A percentile compares a stretch with the other conserved stretches of the same genome.
Evolutionary conservation across 1,139 yeast genomes (phyloP).

Genomic region (Yarrowia galli): DNA sequence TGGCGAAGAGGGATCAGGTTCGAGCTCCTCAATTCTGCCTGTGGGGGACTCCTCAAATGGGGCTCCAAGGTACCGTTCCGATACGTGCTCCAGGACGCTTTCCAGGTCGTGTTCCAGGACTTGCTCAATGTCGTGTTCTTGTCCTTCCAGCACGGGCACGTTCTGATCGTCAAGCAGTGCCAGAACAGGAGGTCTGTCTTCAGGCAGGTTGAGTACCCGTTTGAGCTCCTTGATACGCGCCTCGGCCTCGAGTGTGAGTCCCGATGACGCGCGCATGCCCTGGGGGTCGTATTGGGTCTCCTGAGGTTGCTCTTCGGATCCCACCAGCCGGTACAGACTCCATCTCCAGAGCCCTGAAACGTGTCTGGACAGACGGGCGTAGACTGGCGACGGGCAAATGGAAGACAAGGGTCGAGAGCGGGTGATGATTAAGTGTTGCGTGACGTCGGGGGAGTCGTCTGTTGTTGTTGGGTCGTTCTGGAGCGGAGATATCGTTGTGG

Average conservation of each 20-base stretch:
- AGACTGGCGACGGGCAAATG: slow-evolving; percentile 16
- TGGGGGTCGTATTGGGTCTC: not conserved
- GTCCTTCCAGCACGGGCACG: too few species aligned
- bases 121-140: not conserved
- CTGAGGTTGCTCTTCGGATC: not conserved
- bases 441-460: not conserved
- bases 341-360: slow-evolving; percentile 13
- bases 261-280: not conserved
- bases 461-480: not conserved
- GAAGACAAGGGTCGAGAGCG: slow-evolving; percentile 20
- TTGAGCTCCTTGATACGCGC: slow-evolving; percentile 4
- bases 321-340: slow-evolving; percentile 5
- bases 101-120: not conserved
- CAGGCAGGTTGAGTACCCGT: slow-evolving; percentile 2
- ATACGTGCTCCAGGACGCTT: not conserved
- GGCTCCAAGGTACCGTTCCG: not conserved
- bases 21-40: not conserved
- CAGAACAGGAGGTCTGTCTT: slow-evolving; percentile 8
- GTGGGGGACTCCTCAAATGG: not conserved
- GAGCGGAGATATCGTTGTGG: not conserved
- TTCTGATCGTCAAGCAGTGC: not conserved
- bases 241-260: slow-evolving; percentile 18
- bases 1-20: too few species aligned
- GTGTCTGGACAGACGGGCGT: slow-evolving; percentile 17
- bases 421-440: slow-evolving; percentile 7